Base-by-base conservation (phyloP, 768 basidiomycete species). In the Boletus vermiculosoides region DNA sequence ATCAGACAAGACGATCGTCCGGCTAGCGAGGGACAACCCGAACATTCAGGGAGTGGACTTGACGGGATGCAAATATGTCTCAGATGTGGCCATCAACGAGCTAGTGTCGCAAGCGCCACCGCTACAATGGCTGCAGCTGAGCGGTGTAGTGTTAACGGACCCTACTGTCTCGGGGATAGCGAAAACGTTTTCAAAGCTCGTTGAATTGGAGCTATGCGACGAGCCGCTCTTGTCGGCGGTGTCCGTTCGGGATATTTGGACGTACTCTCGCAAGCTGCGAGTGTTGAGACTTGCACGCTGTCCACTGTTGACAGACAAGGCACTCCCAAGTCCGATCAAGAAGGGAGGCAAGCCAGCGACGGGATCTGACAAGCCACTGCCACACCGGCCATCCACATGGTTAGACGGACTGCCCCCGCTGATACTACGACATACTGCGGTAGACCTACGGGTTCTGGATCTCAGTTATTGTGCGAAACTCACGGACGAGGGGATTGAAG, bases 181-280 rank as follows among this genome's bases (percentile, higher is more conserved):
- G 18, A 86, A 83, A 54, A 79, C 83, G 11, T 92, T 91, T 67
- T 84, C 89, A 5, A 80, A 83, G 57, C 83, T 97, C 25, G 76
- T 88, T 52, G 94, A 95, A 71, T 77, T 96, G 59, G 94, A 97
- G 67, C 74, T 95, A 37, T 84, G 75, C 65, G 81, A 81, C 64
- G 84, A 92, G 58, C 81, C 83, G 11, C 77, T 84, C 40, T 65
- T 97, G 53, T 90, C 88, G 9, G 80, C 83, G 7, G 68, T 80
- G 45, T 85, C 90, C 0, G 78, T 92, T 34, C 83, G 88, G 37
- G 90, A 92, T 65, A 78, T 97, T n/a, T 88, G 94, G 80, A 78
- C 80, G 31, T 91, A 85, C 71, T 88, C 88, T 45, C 83, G 90
- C 60, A 89, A 85, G 66, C 77, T 98, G 52, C 80, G 90, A 9